These are phyloP conservation scores for Ogataea nitratoaversa DNA, from an alignment of 805 yeast species.

Conservation along the genomic window DNA sequence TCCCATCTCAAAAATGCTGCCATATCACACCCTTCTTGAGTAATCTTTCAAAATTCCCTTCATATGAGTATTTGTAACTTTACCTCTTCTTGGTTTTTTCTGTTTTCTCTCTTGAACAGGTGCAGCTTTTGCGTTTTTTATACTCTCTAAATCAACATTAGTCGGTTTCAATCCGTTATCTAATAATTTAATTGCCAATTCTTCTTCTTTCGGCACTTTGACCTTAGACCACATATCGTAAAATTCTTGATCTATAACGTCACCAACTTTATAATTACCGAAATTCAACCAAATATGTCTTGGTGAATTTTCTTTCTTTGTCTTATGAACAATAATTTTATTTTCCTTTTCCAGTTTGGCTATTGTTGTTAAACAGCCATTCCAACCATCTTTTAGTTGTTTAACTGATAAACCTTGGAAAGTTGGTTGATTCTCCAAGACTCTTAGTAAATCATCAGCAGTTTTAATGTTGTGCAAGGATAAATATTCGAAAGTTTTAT, in stretches of 20 bases:
- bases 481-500: constrained; percentile 74
- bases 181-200: constrained; percentile 70
- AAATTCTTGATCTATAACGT: constrained; percentile 75
- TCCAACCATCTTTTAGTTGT: constrained; percentile 85
- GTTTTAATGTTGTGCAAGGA: constrained; percentile 85
- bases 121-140: constrained; percentile 59
- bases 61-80: constrained; percentile 95
- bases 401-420: constrained; percentile 85
- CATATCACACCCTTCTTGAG: constrained; percentile 28
- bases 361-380: constrained; percentile 76
- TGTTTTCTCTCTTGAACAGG: constrained; percentile 65
- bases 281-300: constrained; percentile 79
- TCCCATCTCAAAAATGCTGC: too few relatives aligned
- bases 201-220: constrained; percentile 77
- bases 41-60: constrained; percentile 92
- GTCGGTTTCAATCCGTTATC: constrained; percentile 94
- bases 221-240: constrained; percentile 75
- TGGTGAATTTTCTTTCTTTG: constrained; percentile 93
- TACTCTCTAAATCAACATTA: constrained; percentile 93
- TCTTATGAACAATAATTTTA: constrained; percentile 76
- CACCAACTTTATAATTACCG: constrained; percentile 56
- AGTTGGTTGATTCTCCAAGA: constrained; percentile 74
- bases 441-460: constrained; percentile 69
- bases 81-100: constrained; percentile 89
- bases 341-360: constrained; percentile 73